Conservation (phyloP, 208 protist species). For the Balamuthia mandrillaris region DNA sequence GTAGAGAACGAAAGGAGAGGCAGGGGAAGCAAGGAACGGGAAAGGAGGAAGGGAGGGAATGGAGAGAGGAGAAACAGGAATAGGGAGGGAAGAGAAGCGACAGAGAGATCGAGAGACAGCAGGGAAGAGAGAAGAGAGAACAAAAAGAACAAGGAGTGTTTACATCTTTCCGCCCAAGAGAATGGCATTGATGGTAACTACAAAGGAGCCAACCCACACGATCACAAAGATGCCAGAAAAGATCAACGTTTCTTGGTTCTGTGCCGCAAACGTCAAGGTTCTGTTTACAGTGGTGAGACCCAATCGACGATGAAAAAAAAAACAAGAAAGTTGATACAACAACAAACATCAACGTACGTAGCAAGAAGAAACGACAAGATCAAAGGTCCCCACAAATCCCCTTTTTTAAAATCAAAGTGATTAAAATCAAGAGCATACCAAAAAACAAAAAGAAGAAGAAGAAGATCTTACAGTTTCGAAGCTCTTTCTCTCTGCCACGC, state of each 20-base stretch:
- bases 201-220: slow-evolving; percentile 49
- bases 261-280: not conserved
- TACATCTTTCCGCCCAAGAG: slow-evolving; percentile 57
- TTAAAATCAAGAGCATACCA: not conserved
- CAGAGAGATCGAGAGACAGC: no score
- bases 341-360: not conserved
- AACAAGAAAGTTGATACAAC: no score
- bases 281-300: not conserved
- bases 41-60: not conserved
- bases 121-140: no score
- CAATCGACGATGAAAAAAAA: not conserved
- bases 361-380: slow-evolving; percentile 46
- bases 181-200: slow-evolving; percentile 57
- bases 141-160: no score
- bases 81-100: not conserved
- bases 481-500: slow-evolving; percentile 26
- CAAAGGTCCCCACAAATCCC: slow-evolving; percentile 60
- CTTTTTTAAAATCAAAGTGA: not conserved
- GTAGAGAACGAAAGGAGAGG: no score
- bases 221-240: slow-evolving; percentile 55
- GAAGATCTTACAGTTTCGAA: slow-evolving; percentile 35
- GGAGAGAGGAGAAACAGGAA: not conserved
- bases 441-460: not conserved
- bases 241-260: not conserved
- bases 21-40: not conserved